Evolutionary conservation across 805 yeast species (phyloP).

Genomic region (Candida jianshihensis): DNA sequence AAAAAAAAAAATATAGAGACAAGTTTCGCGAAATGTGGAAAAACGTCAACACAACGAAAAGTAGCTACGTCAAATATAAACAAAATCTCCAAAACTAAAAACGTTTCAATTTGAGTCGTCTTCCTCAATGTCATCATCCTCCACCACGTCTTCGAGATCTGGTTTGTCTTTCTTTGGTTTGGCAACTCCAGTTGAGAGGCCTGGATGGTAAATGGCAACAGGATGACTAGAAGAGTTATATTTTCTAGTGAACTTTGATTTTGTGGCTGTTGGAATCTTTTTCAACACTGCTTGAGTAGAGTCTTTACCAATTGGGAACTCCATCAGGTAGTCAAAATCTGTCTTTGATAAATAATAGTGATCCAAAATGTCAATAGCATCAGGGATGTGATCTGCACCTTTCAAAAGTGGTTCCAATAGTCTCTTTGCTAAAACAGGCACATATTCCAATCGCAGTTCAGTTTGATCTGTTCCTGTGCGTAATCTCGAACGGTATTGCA

Average conservation of each 20-base stretch:
- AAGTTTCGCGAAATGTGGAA: too few relatives aligned
- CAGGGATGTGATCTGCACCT: slow-evolving; percentile 58
- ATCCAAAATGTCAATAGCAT: slow-evolving; percentile 71
- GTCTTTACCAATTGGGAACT: slow-evolving; percentile 67
- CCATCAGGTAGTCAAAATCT: slow-evolving; percentile 87
- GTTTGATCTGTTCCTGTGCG: slow-evolving; percentile 68
- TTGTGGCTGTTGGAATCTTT: slow-evolving; percentile 67
- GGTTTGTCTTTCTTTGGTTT: slow-evolving; percentile 14
- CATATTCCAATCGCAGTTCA: slow-evolving; percentile 70
- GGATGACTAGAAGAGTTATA: slow-evolving; percentile 80
- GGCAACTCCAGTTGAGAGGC: slow-evolving; percentile 41
- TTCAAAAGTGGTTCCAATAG: slow-evolving; percentile 53
- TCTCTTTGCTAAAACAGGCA: slow-evolving; percentile 55
- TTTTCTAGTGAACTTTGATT: slow-evolving; percentile 78
- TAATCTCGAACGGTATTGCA: slow-evolving; percentile 82
- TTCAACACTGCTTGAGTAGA: slow-evolving; percentile 41
- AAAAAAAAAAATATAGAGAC: too few relatives aligned
- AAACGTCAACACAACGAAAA: too few relatives aligned
- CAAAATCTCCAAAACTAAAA: too few relatives aligned
- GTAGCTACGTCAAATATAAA: too few relatives aligned
- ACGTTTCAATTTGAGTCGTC: slow-evolving; percentile 8
- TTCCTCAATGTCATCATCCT: slow-evolving; percentile 21
- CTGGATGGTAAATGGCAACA: slow-evolving; percentile 72
- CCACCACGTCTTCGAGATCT: slow-evolving; percentile 12
- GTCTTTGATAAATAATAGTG: slow-evolving; percentile 79